phyloP scores from a whole-genome alignment of 2,329 filamentous ascomycete species.

The Trichoderma semiorbis region DNA sequence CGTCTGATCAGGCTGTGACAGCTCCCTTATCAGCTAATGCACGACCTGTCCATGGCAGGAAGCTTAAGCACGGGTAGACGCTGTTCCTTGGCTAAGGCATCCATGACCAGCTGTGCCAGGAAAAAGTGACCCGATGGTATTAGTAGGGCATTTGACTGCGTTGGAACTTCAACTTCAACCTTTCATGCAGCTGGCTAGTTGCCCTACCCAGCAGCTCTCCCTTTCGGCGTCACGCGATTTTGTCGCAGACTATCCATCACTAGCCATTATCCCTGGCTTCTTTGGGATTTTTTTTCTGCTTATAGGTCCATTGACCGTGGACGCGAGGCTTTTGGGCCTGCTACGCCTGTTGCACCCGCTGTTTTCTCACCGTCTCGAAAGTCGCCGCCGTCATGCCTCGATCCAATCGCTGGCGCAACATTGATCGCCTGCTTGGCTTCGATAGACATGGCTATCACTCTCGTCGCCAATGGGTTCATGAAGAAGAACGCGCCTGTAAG shows the following conservation, averaged over 20 bases:
- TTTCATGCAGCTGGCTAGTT: not conserved
- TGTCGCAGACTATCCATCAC: not conserved
- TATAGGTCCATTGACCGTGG: not conserved
- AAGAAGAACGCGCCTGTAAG: constrained; percentile 46
- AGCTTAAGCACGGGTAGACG: constrained; percentile 7
- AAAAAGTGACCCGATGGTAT: not conserved
- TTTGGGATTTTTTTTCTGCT: not conserved
- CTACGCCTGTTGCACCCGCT: not conserved
- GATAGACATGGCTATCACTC: constrained; percentile 22
- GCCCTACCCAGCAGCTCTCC: not conserved
- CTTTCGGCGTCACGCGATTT: not conserved
- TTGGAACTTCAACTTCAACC: not conserved
- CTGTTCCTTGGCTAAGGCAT: constrained; percentile 7
- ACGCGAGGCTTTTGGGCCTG: not conserved
- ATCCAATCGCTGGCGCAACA: constrained; percentile 28
- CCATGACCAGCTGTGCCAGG: not conserved
- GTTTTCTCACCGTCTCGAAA: constrained; percentile 9
- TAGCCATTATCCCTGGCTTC: not conserved
- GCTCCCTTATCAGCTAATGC: constrained; percentile 14
- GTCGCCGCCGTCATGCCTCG: constrained; percentile 14
- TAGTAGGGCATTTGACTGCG: not conserved
- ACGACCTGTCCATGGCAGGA: not conserved
- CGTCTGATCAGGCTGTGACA: not conserved
- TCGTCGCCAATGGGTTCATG: constrained; percentile 38
- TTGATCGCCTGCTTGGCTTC: constrained; percentile 32